A percentile compares a stretch with the other conserved stretches of the same genome.
phyloP scores from a whole-genome alignment of 2,329 filamentous ascomycete genomes.

The Pseudogymnoascus pannorum region DNA sequence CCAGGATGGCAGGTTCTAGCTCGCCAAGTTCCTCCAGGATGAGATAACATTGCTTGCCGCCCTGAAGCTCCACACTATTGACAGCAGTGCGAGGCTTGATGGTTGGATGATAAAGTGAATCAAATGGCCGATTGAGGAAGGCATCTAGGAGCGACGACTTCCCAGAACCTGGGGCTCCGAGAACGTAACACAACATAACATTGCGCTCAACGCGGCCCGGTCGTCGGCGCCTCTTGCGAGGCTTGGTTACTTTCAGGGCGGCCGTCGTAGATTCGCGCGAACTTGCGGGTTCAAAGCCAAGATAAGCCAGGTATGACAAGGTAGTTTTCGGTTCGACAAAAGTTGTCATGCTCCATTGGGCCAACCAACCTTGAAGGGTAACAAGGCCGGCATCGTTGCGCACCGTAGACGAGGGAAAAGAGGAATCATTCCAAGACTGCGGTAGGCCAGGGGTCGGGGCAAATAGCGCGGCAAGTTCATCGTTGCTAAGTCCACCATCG shows the following conservation, averaged over 20 bases:
- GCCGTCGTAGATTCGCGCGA: conserved; percentile 70
- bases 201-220: conserved; percentile 86
- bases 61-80: conserved; percentile 91
- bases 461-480: conserved; percentile 80
- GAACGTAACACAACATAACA: conserved; percentile 86
- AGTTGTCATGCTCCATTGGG: conserved; percentile 99
- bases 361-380: conserved; percentile 94
- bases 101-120: conserved; percentile 77
- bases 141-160: conserved; percentile 88
- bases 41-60: conserved; percentile 93
- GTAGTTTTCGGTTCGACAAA: conserved; percentile 94
- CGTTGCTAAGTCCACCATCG: conserved; percentile 83
- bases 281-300: conserved; percentile 82
- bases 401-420: conserved; percentile 88
- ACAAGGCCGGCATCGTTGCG: conserved; percentile 93
- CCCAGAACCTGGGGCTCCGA: conserved; percentile 78
- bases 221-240: conserved; percentile 74
- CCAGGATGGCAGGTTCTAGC: conserved; percentile 87
- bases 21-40: conserved; percentile 94
- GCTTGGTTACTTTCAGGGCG: conserved; percentile 86
- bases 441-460: conserved; percentile 88
- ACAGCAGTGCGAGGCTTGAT: conserved; percentile 92
- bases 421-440: conserved; percentile 76
- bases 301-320: conserved; percentile 88
- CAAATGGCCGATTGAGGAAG: conserved; percentile 84